phyloP scores from a whole-genome alignment of 192 early-diverging fungal genomes.

The Podila epicladia region DNA sequence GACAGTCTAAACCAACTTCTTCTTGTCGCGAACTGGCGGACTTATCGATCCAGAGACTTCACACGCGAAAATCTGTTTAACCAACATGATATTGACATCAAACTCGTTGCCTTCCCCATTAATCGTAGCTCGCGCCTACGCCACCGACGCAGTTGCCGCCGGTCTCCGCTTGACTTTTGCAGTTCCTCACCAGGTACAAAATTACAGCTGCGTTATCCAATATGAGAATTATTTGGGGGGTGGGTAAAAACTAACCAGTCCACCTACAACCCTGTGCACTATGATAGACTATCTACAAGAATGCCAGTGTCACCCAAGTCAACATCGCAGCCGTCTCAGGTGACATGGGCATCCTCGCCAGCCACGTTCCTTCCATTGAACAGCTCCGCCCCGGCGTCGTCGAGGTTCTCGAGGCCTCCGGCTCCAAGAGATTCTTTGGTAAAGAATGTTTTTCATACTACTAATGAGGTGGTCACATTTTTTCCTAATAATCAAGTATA shows the following conservation, averaged over 20 bases:
- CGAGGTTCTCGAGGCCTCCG: conserved; percentile 79
- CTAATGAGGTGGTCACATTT: not conserved
- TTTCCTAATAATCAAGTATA: not conserved
- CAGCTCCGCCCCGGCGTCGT: conserved; percentile 93
- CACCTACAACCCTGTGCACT: no score
- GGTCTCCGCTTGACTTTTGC: conserved; percentile 87
- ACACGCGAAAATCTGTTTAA: not conserved
- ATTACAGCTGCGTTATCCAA: no score
- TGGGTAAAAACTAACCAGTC: not conserved
- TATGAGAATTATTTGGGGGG: not conserved
- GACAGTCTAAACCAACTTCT: no score
- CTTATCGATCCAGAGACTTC: no score
- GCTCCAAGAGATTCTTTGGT: conserved; percentile 94
- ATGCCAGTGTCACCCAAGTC: conserved; percentile 85
- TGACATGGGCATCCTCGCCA: conserved; percentile 97
- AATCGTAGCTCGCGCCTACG: conserved; percentile 76
- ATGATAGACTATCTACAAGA: conserved; percentile 74
- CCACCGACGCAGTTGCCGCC: conserved; percentile 77
- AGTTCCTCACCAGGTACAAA: conserved; percentile 85
- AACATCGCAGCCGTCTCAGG: conserved; percentile 93
- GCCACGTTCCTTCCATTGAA: conserved; percentile 97
- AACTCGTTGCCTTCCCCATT: not conserved
- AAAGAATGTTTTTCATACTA: conserved; percentile 21
- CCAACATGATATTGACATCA: not conserved
- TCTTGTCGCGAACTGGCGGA: no score